A percentile compares a stretch with the other conserved stretches of the same genome.
phyloP scores from a whole-genome alignment of 345 rosid genomes.

The Populus tremula region DNA sequence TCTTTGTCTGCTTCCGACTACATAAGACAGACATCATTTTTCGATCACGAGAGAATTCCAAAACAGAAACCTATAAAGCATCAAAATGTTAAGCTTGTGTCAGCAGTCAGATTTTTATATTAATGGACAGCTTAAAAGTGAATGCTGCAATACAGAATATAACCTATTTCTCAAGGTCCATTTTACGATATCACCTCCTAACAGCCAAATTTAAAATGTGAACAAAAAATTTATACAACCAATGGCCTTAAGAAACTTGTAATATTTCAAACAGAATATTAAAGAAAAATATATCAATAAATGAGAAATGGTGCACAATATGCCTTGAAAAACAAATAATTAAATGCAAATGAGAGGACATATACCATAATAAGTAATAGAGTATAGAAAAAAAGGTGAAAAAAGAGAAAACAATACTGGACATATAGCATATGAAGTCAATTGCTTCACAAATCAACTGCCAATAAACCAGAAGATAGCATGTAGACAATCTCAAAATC shows the following conservation, averaged over 20 bases:
- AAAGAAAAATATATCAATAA: background rate
- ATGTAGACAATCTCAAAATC: conserved; percentile 1
- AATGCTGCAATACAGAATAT: background rate
- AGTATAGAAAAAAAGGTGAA: background rate
- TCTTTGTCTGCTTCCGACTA: conserved; percentile 62
- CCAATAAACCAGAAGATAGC: background rate
- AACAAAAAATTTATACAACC: background rate
- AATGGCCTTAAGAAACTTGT: background rate
- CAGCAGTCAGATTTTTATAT: background rate
- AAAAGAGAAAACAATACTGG: background rate
- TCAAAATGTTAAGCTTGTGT: conserved; percentile 13
- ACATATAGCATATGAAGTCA: background rate
- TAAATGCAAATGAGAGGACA: background rate
- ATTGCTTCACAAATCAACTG: background rate
- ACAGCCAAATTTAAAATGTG: background rate
- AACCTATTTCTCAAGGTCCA: conserved; percentile 7
- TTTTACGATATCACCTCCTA: background rate
- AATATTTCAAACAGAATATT: background rate
- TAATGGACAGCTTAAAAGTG: background rate
- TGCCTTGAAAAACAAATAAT: background rate
- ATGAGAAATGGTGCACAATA: background rate
- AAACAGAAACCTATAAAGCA: conserved; percentile 62
- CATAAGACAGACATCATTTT: conserved; percentile 98
- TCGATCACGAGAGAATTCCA: conserved; percentile 98
- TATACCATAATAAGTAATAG: background rate